Evolutionary conservation across 306 rosid species (phyloP).

Genomic region (peach (Prunus persica)): Prunus_persica_NCBIv2 NC_034011.1:8727501-8728000

Average conservation of each 20-base stretch:
- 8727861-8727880: neutral
- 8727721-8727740: slow-evolving; percentile 10
- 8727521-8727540: too few relatives aligned
- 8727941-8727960: neutral
- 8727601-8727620: neutral
- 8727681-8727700: neutral
- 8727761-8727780: neutral
- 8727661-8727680: neutral
- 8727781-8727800: neutral
- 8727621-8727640: neutral
- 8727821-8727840: neutral
- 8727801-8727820: neutral
- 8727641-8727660: neutral
- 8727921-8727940: neutral
- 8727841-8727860: neutral
- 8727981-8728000: slow-evolving; percentile 19
- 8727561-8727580: neutral
- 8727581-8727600: neutral
- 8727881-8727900: slow-evolving; percentile 7
- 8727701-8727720: neutral
- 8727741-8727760: slow-evolving; percentile 14
- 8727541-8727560: too few relatives aligned
- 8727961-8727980: neutral
- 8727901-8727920: neutral
- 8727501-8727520: too few relatives aligned